Conservation (phyloP, 2,329 filamentous ascomycete species). For the Hirsutella rhossiliensis region DNA sequence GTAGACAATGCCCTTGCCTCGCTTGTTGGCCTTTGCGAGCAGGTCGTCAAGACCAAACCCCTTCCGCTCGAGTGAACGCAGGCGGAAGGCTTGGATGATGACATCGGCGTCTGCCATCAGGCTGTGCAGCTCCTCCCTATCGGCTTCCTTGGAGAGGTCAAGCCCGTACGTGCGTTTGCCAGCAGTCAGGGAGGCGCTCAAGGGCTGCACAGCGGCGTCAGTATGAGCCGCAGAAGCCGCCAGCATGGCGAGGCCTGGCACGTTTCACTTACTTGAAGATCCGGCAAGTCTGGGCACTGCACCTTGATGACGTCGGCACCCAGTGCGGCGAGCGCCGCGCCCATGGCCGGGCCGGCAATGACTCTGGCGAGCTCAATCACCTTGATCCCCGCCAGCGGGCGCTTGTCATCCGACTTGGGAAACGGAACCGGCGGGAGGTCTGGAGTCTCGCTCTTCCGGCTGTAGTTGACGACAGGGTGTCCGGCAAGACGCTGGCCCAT, state of each 20-base stretch:
- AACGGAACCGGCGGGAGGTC: slow-evolving; percentile 20
- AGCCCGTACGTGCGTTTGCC: slow-evolving; percentile 20
- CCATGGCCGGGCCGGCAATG: slow-evolving; percentile 34
- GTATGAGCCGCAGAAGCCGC: too few species aligned
- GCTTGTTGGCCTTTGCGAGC: slow-evolving; percentile 32
- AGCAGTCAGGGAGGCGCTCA: slow-evolving; percentile 20
- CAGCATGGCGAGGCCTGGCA: too few species aligned
- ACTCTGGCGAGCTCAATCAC: slow-evolving; percentile 37
- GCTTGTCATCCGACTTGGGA: slow-evolving; percentile 13
- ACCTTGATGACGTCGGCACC: slow-evolving; percentile 22
- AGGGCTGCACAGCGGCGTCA: too few species aligned
- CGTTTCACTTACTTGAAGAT: slow-evolving; percentile 45
- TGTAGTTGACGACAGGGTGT: slow-evolving; percentile 23
- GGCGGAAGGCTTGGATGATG: slow-evolving; percentile 1
- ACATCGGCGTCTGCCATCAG: slow-evolving; percentile 34
- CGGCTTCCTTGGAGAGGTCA: slow-evolving; percentile 30
- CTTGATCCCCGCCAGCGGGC: slow-evolving; percentile 31
- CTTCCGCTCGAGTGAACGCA: slow-evolving; percentile 31
- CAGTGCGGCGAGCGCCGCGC: slow-evolving; percentile 26
- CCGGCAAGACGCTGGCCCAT: slow-evolving; percentile 6
- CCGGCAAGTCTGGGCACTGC: slow-evolving; percentile 27
- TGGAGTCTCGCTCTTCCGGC: slow-evolving; percentile 18
- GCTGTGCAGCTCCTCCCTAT: slow-evolving; percentile 23
- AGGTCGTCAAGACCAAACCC: slow-evolving; percentile 28
- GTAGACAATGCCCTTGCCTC: slow-evolving; percentile 49